phyloP scores from a whole-genome alignment of 2,329 filamentous ascomycete species.

The Hypoxylon sp. region DNA sequence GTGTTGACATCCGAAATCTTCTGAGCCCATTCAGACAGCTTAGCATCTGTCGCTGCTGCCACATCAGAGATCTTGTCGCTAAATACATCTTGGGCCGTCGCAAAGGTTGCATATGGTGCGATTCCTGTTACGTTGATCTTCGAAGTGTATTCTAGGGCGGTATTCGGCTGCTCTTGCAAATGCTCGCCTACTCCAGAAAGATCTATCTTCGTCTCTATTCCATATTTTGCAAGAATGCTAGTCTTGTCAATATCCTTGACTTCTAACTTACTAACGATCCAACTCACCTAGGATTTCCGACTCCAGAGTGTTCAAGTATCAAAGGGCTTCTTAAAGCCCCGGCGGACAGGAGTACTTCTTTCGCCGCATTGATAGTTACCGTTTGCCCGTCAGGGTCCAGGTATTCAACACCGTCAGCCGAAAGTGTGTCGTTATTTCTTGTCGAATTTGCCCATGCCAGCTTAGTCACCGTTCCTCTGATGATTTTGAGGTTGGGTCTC shows the following conservation, averaged over 20 bases:
- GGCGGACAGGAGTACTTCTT: conserved; percentile 64
- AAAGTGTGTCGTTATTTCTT: conserved; percentile 21
- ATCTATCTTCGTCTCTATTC: conserved; percentile 61
- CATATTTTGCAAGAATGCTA: conserved; percentile 59
- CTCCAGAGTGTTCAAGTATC: conserved; percentile 68
- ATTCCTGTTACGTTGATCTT: conserved; percentile 44
- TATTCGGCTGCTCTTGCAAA: conserved; percentile 65
- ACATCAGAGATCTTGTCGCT: conserved; percentile 48
- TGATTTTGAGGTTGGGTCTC: conserved; percentile 58
- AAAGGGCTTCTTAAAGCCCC: conserved; percentile 67
- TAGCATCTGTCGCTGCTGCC: conserved; percentile 47
- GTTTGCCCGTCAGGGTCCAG: conserved; percentile 56
- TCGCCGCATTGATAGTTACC: conserved; percentile 57
- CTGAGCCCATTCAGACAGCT: conserved; percentile 54
- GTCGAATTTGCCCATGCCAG: conserved; percentile 51
- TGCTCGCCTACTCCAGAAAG: conserved; percentile 68
- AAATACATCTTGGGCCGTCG: conserved; percentile 56
- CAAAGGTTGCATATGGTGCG: conserved; percentile 55
- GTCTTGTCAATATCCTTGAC: conserved; percentile 38
- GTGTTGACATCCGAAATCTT: conserved; percentile 49
- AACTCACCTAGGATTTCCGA: conserved; percentile 60
- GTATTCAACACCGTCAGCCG: conserved; percentile 58
- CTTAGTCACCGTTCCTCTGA: conserved; percentile 57
- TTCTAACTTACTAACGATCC: neutral
- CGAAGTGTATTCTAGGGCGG: conserved; percentile 48